Evolutionary conservation across 2,329 filamentous ascomycete genomes (phyloP), one percentile per base, ranked within the genome.

Genomic region (Aspergillus pseudonomiae): DNA sequence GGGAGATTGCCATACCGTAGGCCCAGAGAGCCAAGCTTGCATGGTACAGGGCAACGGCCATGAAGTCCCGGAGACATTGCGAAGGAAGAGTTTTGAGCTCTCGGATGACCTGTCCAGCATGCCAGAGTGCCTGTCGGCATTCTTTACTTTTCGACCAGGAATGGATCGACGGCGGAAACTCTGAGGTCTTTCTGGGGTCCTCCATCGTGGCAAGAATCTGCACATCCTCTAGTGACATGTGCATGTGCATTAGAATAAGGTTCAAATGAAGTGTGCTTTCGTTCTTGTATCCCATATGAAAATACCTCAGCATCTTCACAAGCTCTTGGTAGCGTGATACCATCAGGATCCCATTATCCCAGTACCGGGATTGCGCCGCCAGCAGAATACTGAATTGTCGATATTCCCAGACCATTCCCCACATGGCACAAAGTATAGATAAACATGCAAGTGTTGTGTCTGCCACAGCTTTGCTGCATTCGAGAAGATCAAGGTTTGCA

Each of bases 341-440:
- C 36, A 72, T 70, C 16, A 77, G 62, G 0, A 75, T 62, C 0
- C 68, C 62, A 10, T 73, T 61, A 19, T 75, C 72, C 63, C 73
- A 77, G 1, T 70, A 67, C 0, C 71, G 65, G 2, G 72, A 67
- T 2, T 63, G 65, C 5, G 65, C 56, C 6, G 68, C 59, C 7
- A 75, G 68, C 0, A 77, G 48, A 6, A 70, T 67, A 0, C 63
- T 69, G 6, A 77, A 54, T 14, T 77, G 75, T 2, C 74, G 68
- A 56, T 70, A 73, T 32, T 77, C 75, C 72, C 73, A 75, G 2
- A 66, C 63, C 41, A 77, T 59, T 6, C 64, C 62, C 75, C 75
- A 78, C 1, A 74, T 70, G 19, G 77, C 75, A 28, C 77, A 74
- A 0, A 66, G 65, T 0, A 77, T 61, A n/a, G 74, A 59, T 11